Base-by-base conservation (phyloP, 768 basidiomycete species). In the Podaxis rugospora region DNA sequence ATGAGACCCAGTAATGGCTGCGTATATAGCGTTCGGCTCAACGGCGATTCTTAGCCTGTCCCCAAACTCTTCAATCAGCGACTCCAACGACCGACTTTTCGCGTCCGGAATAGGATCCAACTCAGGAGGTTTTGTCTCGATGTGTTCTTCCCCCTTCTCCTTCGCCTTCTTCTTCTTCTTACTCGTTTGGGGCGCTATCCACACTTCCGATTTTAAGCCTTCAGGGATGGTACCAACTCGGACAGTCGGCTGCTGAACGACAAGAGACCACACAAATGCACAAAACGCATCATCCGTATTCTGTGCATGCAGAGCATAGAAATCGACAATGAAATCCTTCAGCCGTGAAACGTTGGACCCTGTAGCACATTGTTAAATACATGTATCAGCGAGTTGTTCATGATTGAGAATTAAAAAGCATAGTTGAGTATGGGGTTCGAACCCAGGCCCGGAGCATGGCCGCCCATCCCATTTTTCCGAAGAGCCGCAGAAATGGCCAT, bases 1-100 rank as follows among this genome's bases (percentile, higher is more conserved):
- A 73, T 95, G 93, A 11, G 89, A 90, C 3, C 93, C 94, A 14
- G 91, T 94, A 46, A 95, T 82, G 4, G 91, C 90, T 40, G 81
- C 80, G 71, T 92, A 92, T 18, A 83, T 87, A 4, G 86, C 84
- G 65, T 90, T 85, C 9, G 87, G 81, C 63, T 92, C 86, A 1
- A 89, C 84, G 4, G 90, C 89, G 61, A 95, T 82, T 63, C 93
- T 80, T 40, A 95, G 72, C 1, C 75, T 73, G 56, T 84, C 79
- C 5, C 89, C 89, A 69, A 89, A 82, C 63, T 83, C 71, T 50
- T 72, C 64, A 47, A 78, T 76, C 61, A 93, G 74, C 36, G 85
- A 80, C 10, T 84, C 80, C 53, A 94, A 68, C 13, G 84, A 72
- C 57, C 74, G 77, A n/a, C 73, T 70, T 52, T 77, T 80, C 7